A percentile compares a stretch with the other conserved stretches of the same genome.
These are phyloP conservation scores for Lactarius evosmus DNA, from an alignment of 768 basidiomycete species.

Conservation along the genomic window DNA sequence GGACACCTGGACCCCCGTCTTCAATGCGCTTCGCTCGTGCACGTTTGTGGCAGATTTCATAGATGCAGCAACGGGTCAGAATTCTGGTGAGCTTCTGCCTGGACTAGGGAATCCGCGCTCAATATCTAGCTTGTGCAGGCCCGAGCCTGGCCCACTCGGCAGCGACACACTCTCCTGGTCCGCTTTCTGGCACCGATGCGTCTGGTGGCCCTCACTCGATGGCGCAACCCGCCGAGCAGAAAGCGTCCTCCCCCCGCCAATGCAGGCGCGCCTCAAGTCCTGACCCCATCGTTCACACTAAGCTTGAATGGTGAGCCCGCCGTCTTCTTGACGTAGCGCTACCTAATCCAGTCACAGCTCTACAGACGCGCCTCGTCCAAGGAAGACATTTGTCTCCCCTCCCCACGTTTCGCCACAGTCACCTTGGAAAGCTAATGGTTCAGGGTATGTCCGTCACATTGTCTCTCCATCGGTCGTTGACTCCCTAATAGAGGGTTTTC, in stretches of 20 bases:
- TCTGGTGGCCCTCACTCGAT: background rate
- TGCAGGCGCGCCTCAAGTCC: background rate
- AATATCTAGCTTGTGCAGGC: background rate
- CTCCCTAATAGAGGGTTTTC: constrained; percentile 9
- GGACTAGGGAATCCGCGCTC: background rate
- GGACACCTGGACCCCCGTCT: constrained; percentile 12
- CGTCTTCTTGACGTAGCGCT: background rate
- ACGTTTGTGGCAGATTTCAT: constrained; percentile 15
- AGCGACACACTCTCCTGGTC: background rate
- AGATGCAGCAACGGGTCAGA: background rate
- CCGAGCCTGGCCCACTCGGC: background rate
- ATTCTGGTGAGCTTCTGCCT: constrained; percentile 2
- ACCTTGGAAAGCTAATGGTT: background rate
- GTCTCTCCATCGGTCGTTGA: background rate
- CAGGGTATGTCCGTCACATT: constrained; percentile 7
- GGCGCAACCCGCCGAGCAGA: background rate
- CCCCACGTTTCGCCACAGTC: background rate
- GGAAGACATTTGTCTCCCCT: constrained; percentile 20
- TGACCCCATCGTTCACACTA: background rate
- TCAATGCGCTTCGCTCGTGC: constrained; percentile 18
- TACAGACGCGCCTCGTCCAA: background rate
- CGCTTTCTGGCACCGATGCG: background rate
- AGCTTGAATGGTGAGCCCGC: background rate
- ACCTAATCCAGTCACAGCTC: constrained; percentile 3
- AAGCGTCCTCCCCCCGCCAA: background rate